phyloP scores from a whole-genome alignment of 805 yeast species.

The Cyberlindnera xylosilytica region DNA sequence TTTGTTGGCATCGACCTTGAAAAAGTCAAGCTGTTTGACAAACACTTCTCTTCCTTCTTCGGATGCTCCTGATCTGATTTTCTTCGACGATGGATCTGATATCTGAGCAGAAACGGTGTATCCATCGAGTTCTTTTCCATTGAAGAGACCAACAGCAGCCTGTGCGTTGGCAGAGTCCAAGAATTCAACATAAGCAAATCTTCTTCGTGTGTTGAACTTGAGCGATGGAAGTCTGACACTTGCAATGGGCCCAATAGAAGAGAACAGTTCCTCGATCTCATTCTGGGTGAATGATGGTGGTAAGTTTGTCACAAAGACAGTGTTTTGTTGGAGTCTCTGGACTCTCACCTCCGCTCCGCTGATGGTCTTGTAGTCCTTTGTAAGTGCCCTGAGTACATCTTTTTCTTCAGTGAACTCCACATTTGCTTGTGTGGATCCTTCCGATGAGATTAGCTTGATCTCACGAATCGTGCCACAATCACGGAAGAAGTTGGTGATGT shows the following conservation, averaged over 20 bases:
- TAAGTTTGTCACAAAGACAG: slow-evolving; percentile 72
- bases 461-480: slow-evolving; percentile 59
- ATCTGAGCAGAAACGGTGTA: slow-evolving; percentile 52
- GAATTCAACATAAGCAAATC: slow-evolving; percentile 75
- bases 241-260: slow-evolving; percentile 37
- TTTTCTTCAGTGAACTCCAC: slow-evolving; percentile 52
- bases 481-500: slow-evolving; percentile 42
- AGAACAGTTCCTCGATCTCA: slow-evolving; percentile 40
- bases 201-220: slow-evolving; percentile 47
- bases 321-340: slow-evolving; percentile 40
- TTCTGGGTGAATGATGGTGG: slow-evolving; percentile 50
- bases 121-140: slow-evolving; percentile 38
- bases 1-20: slow-evolving; percentile 35
- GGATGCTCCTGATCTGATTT: slow-evolving; percentile 41
- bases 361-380: slow-evolving; percentile 51
- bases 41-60: slow-evolving; percentile 56
- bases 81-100: slow-evolving; percentile 53
- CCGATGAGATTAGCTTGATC: slow-evolving; percentile 25
- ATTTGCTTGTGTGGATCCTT: slow-evolving; percentile 39
- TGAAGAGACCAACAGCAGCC: slow-evolving; percentile 37
- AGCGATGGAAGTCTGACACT: slow-evolving; percentile 65
- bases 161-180: slow-evolving; percentile 39
- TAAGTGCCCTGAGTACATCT: slow-evolving; percentile 54
- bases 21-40: slow-evolving; percentile 50
- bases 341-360: slow-evolving; percentile 45